Percentiles rank a stretch among this genome's conserved stretches.
These are phyloP conservation scores for Tubosaeta sp. DNA, from an alignment of 768 basidiomycete species.

Conservation along the genomic window DNA sequence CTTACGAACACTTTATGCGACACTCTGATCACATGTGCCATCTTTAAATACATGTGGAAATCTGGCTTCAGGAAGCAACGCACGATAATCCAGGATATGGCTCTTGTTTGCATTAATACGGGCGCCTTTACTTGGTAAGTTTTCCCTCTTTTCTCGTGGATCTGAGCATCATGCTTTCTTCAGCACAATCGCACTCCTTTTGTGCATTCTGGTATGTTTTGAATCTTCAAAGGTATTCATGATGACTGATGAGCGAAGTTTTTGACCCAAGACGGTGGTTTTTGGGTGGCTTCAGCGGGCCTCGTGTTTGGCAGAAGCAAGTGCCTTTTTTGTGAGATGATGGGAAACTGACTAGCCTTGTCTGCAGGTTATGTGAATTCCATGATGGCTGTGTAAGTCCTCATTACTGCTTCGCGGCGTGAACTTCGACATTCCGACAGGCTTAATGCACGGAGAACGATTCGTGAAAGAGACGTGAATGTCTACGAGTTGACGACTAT, in stretches of 20 bases:
- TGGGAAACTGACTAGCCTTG: background rate
- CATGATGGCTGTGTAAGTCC: conserved; percentile 12
- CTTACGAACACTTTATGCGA: background rate
- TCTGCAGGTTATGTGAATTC: conserved; percentile 15
- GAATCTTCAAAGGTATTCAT: background rate
- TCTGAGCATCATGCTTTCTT: background rate
- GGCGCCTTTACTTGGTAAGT: conserved; percentile 13
- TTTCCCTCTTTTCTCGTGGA: background rate
- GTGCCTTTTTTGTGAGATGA: background rate
- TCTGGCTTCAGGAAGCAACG: conserved; percentile 9
- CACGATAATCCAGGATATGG: conserved; percentile 6
- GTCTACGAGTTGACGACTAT: background rate
- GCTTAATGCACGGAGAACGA: conserved; percentile 9
- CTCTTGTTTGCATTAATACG: conserved; percentile 11
- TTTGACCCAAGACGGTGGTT: background rate
- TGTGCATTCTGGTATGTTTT: conserved; percentile 6
- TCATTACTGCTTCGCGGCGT: background rate
- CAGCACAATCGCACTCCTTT: background rate
- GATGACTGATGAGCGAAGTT: background rate
- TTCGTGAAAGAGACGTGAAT: conserved; percentile 4
- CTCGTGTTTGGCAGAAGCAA: conserved; percentile 3
- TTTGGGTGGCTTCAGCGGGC: conserved; percentile 1
- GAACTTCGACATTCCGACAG: background rate
- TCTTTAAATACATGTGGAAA: conserved; percentile 18
- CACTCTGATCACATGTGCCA: background rate